Conservation (phyloP, 495 filamentous ascomycete species). For the Rhypophila decipiens region DNA sequence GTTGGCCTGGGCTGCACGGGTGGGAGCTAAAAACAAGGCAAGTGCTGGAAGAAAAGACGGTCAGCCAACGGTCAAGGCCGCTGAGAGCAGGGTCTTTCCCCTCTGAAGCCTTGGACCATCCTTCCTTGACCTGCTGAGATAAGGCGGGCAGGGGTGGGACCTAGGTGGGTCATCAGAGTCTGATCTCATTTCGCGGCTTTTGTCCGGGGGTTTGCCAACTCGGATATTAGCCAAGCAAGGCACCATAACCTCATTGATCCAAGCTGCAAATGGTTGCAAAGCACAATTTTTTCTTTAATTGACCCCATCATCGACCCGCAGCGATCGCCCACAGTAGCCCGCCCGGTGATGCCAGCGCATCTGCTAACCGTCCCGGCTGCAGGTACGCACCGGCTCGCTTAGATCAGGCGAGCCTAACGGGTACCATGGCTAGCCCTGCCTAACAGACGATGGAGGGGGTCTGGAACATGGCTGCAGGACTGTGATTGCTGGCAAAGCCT, state of each 20-base stretch:
- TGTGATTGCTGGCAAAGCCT: too few relatives aligned
- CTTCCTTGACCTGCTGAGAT: background rate
- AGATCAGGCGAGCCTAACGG: too few relatives aligned
- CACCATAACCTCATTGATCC: background rate
- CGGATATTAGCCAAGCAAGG: background rate
- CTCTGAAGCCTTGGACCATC: too few relatives aligned
- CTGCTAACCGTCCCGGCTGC: background rate
- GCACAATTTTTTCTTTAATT: background rate
- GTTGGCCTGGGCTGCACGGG: background rate
- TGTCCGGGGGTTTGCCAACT: background rate
- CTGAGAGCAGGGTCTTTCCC: too few relatives aligned
- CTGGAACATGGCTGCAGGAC: too few relatives aligned
- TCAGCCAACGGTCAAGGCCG: too few relatives aligned
- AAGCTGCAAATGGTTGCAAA: background rate
- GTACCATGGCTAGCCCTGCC: background rate
- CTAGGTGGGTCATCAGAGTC: background rate
- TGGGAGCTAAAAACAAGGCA: conserved; percentile 5
- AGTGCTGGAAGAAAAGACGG: background rate
- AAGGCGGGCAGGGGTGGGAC: background rate
- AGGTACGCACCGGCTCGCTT: too few relatives aligned
- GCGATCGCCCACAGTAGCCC: background rate
- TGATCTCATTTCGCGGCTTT: conserved; percentile 7
- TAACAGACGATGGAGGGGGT: background rate
- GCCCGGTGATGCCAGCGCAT: background rate
- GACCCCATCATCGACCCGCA: background rate